Base-by-base conservation (phyloP, 1,284 basidiomycete genomes). In the Xanthoconium separans region DNA sequence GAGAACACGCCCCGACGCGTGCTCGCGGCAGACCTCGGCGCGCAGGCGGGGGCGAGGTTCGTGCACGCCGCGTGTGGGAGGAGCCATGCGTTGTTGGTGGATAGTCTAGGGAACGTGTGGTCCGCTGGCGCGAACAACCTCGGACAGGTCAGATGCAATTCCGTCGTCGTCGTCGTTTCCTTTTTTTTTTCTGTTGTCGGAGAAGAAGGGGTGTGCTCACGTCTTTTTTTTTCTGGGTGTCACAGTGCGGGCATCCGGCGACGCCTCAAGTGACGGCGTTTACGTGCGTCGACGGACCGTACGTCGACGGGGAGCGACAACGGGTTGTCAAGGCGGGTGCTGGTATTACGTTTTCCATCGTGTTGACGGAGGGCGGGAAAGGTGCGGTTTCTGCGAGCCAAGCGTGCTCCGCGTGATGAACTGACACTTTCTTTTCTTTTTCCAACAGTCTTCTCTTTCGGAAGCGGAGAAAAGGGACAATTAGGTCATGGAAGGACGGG, bases 381-480 rank as follows among this genome's bases (percentile, higher is more conserved):
- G 82, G 89, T 86, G 61, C 41, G 70, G 9, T 24, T 49, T 11
- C 55, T 46, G 27, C 49, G 20, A 16, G 44, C 43, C 22, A 22
- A 36, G 42, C 36, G 50, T 55, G 24, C 36, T 12, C 24, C 29
- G n/a, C n/a, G n/a, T n/a, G n/a, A n/a, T n/a, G n/a, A n/a, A 54
- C 48, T 39, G 50, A 53, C 47, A 11, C 24, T 16, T 22, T 53
- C 30, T 41, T 6, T 27, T 27, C 6, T 53, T 33, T 42, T 27
- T 27, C 6, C 27, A 1, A 7, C 58, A 86, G 91, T 97, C 3
- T 98, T 90, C 66, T 82, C 93, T 0, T 87, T 93, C 59, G 95
- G 95, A 34, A 94, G 90, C 51, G 90, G 86, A n/a, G 93, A 97
- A 71, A 87, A 92, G 60, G 95, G 95, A 2, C 93, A 97, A 62